These are phyloP conservation scores for Conoideocrella luteorostrata DNA, from an alignment of 2,329 filamentous ascomycete genomes.

Conservation along the genomic window DNA sequence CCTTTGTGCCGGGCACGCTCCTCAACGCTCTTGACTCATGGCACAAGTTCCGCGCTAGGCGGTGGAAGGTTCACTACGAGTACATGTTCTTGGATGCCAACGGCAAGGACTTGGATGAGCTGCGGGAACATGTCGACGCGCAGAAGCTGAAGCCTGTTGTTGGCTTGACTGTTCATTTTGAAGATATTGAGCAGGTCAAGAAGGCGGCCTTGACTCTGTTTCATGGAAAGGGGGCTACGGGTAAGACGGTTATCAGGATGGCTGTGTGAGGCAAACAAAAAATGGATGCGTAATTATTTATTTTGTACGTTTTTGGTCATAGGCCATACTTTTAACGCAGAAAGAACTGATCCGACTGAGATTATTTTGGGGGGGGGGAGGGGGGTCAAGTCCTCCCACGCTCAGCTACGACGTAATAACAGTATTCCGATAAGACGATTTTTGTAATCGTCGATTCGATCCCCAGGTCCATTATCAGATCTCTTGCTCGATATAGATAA, in stretches of 20 bases:
- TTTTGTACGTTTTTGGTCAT: too few relatives aligned
- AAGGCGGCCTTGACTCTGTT: conserved; percentile 29
- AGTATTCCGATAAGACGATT: too few relatives aligned
- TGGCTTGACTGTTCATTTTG: conserved; percentile 18
- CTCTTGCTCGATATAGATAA: too few relatives aligned
- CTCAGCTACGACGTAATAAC: too few relatives aligned
- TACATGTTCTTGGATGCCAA: conserved; percentile 29
- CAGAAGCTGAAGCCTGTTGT: conserved; percentile 16
- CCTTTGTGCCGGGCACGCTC: conserved; percentile 14
- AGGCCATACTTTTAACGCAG: too few relatives aligned
- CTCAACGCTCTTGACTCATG: conserved; percentile 26
- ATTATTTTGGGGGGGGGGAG: too few relatives aligned
- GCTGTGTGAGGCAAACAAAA: neutral
- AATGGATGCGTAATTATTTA: too few relatives aligned
- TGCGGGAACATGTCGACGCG: conserved; percentile 11
- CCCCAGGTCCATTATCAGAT: too few relatives aligned
- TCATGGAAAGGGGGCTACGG: conserved; percentile 32
- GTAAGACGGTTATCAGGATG: conserved; percentile 28
- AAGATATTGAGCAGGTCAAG: conserved; percentile 28
- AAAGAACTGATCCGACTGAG: too few relatives aligned
- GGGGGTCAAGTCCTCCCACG: too few relatives aligned
- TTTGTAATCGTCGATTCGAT: too few relatives aligned
- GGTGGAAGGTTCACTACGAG: conserved; percentile 29
- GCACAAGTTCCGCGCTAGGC: conserved; percentile 22
- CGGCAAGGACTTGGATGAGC: conserved; percentile 18